Percentiles rank a stretch among this genome's conserved stretches.
Conservation (phyloP, 2,329 filamentous ascomycete genomes). For the Colletotrichum somersetense region DNA sequence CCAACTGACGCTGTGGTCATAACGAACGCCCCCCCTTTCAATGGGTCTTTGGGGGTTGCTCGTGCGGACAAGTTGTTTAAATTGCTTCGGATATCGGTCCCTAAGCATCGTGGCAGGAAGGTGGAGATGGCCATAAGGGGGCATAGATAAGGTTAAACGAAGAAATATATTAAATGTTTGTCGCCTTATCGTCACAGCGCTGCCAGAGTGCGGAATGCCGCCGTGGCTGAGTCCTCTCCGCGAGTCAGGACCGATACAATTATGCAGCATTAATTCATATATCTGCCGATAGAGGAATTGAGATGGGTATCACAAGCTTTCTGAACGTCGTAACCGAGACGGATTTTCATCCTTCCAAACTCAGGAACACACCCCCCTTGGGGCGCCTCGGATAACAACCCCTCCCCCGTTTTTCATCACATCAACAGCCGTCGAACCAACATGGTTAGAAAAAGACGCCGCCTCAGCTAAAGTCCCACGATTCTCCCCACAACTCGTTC, state of each 20-base stretch:
- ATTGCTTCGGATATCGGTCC: conserved; percentile 11
- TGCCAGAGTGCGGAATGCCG: background rate
- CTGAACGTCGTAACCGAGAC: conserved; percentile 30
- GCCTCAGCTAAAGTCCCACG: conserved; percentile 57
- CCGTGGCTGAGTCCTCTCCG: background rate
- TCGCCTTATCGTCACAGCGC: background rate
- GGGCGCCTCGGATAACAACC: background rate
- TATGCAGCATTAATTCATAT: conserved; percentile 15
- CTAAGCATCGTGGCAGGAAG: background rate
- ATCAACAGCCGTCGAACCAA: conserved; percentile 12
- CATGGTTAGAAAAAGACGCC: conserved; percentile 12
- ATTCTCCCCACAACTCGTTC: conserved; percentile 68
- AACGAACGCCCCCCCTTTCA: background rate
- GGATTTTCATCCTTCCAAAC: conserved; percentile 15
- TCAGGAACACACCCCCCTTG: background rate
- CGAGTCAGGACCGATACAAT: conserved; percentile 32
- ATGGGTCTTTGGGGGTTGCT: background rate
- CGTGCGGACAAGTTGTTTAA: background rate
- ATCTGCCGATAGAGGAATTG: conserved; percentile 27
- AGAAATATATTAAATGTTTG: background rate
- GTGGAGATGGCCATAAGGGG: background rate
- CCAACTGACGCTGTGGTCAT: conserved; percentile 6
- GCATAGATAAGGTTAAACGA: background rate
- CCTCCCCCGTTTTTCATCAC: background rate
- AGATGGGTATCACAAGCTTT: conserved; percentile 39